Percentiles rank a stretch among this genome's conserved stretches.
Conservation (phyloP, 257 asterid genomes). For the Eucommia ulmoides region DNA sequence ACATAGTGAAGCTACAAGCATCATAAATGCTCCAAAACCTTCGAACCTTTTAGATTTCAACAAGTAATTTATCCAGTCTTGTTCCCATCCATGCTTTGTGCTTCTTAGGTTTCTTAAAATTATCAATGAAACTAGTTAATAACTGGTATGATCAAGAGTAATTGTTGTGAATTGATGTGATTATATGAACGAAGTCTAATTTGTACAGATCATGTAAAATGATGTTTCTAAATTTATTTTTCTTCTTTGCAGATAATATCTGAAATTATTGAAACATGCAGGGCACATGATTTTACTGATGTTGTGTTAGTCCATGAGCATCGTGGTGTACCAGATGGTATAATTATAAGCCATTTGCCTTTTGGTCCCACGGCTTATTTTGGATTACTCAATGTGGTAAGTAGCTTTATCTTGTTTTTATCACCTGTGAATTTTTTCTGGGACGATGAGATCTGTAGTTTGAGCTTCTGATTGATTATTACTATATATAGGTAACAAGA, state of each 20-base stretch:
- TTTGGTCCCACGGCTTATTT: constrained; percentile 93
- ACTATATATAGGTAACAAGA: constrained; percentile 70
- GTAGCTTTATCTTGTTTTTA: constrained; percentile 17
- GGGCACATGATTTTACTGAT: constrained; percentile 85
- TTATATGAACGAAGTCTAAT: no score
- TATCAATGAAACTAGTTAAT: no score
- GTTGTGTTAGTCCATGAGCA: constrained; percentile 85
- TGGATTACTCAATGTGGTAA: constrained; percentile 88
- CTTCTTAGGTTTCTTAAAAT: no score
- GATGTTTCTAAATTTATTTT: neutral
- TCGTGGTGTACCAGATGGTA: constrained; percentile 93
- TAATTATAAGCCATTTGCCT: constrained; percentile 86
- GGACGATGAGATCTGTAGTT: no score
- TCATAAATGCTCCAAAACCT: no score
- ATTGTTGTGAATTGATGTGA: no score
- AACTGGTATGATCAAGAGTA: no score
- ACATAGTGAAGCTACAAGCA: no score
- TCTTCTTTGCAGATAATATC: constrained; percentile 52
- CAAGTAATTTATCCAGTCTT: no score
- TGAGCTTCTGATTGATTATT: constrained; percentile 9
- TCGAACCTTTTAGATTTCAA: no score
- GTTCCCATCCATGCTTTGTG: no score
- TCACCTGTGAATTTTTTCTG: neutral
- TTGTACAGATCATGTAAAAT: neutral
- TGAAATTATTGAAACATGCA: constrained; percentile 82